Conservation (phyloP, 192 early-diverging fungal species). For the Mortierella claussenii region DNA sequence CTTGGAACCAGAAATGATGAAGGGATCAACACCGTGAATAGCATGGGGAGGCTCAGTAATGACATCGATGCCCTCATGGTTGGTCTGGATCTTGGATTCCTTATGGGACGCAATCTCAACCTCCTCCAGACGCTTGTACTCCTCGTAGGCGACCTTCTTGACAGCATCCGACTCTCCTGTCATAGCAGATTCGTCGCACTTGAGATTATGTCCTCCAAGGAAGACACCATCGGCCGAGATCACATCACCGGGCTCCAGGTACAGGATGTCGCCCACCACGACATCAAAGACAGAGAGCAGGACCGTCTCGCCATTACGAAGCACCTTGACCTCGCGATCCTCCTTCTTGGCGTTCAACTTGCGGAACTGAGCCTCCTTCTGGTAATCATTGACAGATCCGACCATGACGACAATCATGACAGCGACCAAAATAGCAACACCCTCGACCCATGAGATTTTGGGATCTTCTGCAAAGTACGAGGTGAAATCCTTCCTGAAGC, state of each 20-base stretch:
- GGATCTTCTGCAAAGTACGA: not conserved
- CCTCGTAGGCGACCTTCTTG: conserved; percentile 74
- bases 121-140: conserved; percentile 43
- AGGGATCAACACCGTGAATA: conserved; percentile 67
- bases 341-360: conserved; percentile 86
- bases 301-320: conserved; percentile 72
- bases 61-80: conserved; percentile 54
- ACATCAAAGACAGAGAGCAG: conserved; percentile 82
- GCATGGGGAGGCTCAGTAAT: conserved; percentile 9
- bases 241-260: conserved; percentile 91
- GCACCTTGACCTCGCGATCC: conserved; percentile 77
- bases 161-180: conserved; percentile 94
- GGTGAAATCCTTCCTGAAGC: conserved; percentile 20
- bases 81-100: conserved; percentile 25
- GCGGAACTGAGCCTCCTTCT: conserved; percentile 87
- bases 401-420: conserved; percentile 79
- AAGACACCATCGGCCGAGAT: conserved; percentile 91
- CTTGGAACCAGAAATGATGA: conserved; percentile 92
- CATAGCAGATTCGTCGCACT: conserved; percentile 89
- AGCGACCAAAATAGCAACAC: conserved; percentile 86
- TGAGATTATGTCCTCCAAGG: conserved; percentile 80
- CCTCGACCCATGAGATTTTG: conserved; percentile 84
- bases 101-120: conserved; percentile 23
- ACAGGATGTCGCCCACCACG: conserved; percentile 88
- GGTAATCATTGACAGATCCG: conserved; percentile 81